Conservation (phyloP, 345 rosid genomes). For the Psidium guajava region DNA sequence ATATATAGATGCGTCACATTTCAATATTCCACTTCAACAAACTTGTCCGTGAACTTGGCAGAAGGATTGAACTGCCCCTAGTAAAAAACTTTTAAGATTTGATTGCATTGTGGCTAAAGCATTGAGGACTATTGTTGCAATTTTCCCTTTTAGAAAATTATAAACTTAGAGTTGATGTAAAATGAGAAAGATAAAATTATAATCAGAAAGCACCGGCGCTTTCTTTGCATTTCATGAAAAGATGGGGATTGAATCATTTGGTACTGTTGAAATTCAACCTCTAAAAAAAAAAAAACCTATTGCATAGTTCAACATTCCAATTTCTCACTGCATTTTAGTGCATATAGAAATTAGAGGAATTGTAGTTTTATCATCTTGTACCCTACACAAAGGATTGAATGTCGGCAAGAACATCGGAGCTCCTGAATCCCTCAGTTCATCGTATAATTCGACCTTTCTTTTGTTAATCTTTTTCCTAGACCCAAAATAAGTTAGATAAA, state of each 20-base stretch:
- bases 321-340: not conserved
- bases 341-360: not conserved
- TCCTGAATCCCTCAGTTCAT: not conserved
- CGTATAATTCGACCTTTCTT: not conserved
- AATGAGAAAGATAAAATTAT: too few species aligned
- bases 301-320: not conserved
- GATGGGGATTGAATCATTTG: not conserved
- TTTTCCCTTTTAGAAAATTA: too few species aligned
- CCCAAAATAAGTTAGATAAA: too few species aligned
- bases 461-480: not conserved
- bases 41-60: too few species aligned
- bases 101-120: too few species aligned
- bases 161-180: too few species aligned
- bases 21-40: too few species aligned
- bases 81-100: too few species aligned
- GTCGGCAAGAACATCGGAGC: not conserved
- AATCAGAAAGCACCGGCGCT: too few species aligned
- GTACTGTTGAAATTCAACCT: not conserved
- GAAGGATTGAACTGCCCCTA: too few species aligned
- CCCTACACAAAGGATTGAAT: rapidly evolving
- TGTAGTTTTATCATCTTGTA: not conserved
- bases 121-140: too few species aligned
- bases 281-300: not conserved
- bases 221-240: not conserved
- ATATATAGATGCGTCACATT: too few species aligned